Percentiles rank a stretch among this genome's conserved stretches.
Evolutionary conservation across 23 red algal genomes (phyloP).

Genomic region (Gracilaria gracilis): DNA sequence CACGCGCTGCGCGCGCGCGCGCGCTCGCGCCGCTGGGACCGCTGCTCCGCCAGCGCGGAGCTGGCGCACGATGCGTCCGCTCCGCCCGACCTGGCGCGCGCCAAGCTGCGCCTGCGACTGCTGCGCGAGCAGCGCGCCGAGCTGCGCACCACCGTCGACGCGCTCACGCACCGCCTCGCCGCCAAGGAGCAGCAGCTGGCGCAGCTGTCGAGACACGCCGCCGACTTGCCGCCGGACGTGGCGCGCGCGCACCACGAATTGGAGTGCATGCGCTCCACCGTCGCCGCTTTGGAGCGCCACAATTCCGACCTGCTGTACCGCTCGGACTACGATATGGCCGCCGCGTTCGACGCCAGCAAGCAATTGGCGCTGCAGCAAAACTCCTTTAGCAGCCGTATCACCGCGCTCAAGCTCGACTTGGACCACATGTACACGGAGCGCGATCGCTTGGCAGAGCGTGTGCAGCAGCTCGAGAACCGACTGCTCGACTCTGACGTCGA

Average conservation of each 20-base stretch:
- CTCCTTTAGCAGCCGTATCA: background rate
- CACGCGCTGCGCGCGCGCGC: background rate
- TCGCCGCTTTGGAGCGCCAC: constrained; percentile 1
- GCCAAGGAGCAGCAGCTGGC: background rate
- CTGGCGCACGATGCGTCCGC: background rate
- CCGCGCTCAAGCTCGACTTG: background rate
- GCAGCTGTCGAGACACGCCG: background rate
- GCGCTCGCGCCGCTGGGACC: background rate
- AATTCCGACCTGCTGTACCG: constrained; percentile 3
- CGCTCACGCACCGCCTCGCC: constrained; percentile 1
- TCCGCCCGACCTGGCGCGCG: constrained; percentile 18
- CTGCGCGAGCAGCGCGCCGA: background rate
- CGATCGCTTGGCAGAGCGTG: background rate
- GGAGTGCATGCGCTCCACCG: background rate
- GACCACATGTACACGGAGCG: background rate
- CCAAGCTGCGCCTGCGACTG: background rate
- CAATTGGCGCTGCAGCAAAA: background rate
- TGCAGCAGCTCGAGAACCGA: constrained; percentile 8
- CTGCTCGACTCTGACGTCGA: constrained; percentile 11
- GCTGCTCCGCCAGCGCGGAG: constrained; percentile 17
- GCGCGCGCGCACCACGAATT: background rate
- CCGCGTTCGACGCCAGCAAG: background rate
- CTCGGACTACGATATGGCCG: background rate
- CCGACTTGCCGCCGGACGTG: background rate
- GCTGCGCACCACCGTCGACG: background rate